phyloP scores from a whole-genome alignment of 352 stramenopile genomes.

The Poterioochromonas sp. region DNA sequence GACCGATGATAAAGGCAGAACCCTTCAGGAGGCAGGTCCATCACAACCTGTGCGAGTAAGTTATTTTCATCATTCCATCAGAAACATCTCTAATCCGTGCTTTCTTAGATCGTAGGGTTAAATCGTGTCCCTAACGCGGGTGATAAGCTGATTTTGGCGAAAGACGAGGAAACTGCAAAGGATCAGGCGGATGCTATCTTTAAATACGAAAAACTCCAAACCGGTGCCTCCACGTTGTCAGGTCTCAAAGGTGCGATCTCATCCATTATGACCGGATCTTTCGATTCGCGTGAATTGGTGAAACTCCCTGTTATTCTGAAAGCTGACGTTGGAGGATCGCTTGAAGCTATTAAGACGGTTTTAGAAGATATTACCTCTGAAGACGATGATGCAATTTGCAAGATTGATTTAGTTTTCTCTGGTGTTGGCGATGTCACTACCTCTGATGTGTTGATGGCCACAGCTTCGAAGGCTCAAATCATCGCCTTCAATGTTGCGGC shows the following conservation, averaged over 20 bases:
- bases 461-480: constrained; percentile 73
- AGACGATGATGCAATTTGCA: constrained; percentile 57
- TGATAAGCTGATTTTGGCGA: constrained; percentile 37
- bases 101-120: constrained; percentile 57
- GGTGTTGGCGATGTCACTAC: constrained; percentile 57
- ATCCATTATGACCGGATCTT: constrained; percentile 46
- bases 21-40: constrained; percentile 27
- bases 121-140: constrained; percentile 55
- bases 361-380: constrained; percentile 46
- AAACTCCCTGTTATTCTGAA: constrained; percentile 94
- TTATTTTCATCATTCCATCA: constrained; percentile 31
- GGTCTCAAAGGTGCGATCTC: neutral
- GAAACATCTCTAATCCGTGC: neutral
- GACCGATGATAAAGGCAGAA: constrained; percentile 19
- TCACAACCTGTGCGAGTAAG: constrained; percentile 27
- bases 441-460: constrained; percentile 68
- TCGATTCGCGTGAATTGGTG: constrained; percentile 72
- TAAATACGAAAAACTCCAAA: neutral
- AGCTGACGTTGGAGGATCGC: constrained; percentile 91
- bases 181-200: neutral
- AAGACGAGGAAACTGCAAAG: neutral
- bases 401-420: constrained; percentile 38
- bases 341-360: constrained; percentile 69
- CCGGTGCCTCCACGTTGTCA: neutral
- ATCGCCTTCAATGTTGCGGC: constrained; percentile 67